A percentile compares a stretch with the other conserved stretches of the same genome.
Conservation (phyloP, 1,139 yeast species). For the Suhomyces bolitotheri region DNA sequence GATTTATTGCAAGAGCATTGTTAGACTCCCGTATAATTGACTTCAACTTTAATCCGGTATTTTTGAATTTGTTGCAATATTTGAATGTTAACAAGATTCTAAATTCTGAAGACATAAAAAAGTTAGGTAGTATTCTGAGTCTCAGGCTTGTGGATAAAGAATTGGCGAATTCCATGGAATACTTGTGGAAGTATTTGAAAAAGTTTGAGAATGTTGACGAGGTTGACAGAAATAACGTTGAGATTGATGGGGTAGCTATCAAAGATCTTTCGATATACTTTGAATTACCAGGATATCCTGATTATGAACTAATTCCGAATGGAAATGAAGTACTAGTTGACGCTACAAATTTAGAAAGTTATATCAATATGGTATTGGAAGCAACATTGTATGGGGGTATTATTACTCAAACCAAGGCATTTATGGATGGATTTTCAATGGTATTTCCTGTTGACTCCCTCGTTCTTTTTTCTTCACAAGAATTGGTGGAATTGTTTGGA, state of each 20-base stretch:
- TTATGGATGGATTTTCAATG: conserved; percentile 77
- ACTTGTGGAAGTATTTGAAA: conserved; percentile 47
- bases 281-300: conserved; percentile 76
- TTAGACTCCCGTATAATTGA: conserved; percentile 86
- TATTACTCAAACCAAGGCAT: conserved; percentile 61
- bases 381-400: conserved; percentile 67
- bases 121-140: conserved; percentile 38
- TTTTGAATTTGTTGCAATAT: conserved; percentile 54
- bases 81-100: conserved; percentile 22
- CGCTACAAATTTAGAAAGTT: conserved; percentile 55
- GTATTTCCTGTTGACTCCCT: conserved; percentile 82
- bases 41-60: conserved; percentile 70
- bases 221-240: conserved; percentile 25
- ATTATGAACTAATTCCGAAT: conserved; percentile 53
- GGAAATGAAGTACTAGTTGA: conserved; percentile 58
- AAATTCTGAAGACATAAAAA: conserved; percentile 24
- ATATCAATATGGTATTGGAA: conserved; percentile 60
- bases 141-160: conserved; percentile 58
- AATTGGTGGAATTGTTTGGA: conserved; percentile 63
- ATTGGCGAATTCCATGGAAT: conserved; percentile 61
- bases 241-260: conserved; percentile 44
- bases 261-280: conserved; percentile 62
- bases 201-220: conserved; percentile 22
- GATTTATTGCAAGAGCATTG: conserved; percentile 82
- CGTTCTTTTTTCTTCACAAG: conserved; percentile 69